These are phyloP conservation scores for Mycena kentingensis DNA, from an alignment of 768 basidiomycete species.

Conservation along the genomic window DNA sequence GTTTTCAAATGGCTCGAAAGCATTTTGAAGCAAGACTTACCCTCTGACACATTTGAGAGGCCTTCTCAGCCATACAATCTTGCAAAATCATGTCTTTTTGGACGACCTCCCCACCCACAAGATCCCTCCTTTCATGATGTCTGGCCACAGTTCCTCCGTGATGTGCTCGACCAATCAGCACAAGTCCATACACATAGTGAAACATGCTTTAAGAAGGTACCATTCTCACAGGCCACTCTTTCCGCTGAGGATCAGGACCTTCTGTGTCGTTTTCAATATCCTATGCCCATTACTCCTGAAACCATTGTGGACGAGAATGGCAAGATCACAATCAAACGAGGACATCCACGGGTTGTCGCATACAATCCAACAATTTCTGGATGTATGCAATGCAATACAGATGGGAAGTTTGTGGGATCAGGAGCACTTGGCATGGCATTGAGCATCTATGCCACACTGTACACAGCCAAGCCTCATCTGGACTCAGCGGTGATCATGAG, in stretches of 20 bases:
- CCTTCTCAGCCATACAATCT: not conserved
- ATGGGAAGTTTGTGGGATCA: slow-evolving; percentile 18
- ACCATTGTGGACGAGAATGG: slow-evolving; percentile 20
- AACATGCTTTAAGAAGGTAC: slow-evolving; percentile 13
- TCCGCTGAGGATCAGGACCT: slow-evolving; percentile 8
- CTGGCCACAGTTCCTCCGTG: slow-evolving; percentile 7
- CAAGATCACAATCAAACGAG: slow-evolving; percentile 9
- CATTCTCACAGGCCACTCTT: not conserved
- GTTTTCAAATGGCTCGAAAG: slow-evolving; percentile 6
- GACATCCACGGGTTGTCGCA: slow-evolving; percentile 6
- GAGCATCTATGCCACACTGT: slow-evolving; percentile 8
- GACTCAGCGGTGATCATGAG: slow-evolving; percentile 17
- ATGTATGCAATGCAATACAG: slow-evolving; percentile 18
- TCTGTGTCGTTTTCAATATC: slow-evolving; percentile 17
- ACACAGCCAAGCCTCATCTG: slow-evolving; percentile 11
- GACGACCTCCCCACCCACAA: slow-evolving; percentile 11
- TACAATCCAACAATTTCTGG: slow-evolving; percentile 11
- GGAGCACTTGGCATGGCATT: slow-evolving; percentile 12
- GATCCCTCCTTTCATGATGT: not conserved
- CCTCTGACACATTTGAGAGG: not conserved
- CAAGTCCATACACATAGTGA: slow-evolving; percentile 8
- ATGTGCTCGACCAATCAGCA: not conserved
- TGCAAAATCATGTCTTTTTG: not conserved
- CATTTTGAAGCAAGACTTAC: slow-evolving; percentile 5
- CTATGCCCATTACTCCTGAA: not conserved